Percentiles rank a stretch among this genome's conserved stretches.
Evolutionary conservation across 192 early-diverging fungal genomes (phyloP).

Genomic region (Pilaira anomala): DNA sequence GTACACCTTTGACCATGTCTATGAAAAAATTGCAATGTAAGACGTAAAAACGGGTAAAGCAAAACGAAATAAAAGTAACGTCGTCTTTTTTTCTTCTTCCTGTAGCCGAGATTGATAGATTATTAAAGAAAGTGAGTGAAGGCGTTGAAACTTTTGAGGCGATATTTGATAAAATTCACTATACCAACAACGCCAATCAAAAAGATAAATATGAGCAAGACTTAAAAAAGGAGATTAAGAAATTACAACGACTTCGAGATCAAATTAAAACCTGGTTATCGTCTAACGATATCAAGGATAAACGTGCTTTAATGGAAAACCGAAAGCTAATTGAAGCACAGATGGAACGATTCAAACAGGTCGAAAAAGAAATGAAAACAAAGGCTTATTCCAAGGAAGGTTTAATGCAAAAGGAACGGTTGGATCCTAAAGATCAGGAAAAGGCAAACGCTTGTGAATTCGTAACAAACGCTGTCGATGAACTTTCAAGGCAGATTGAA

Average conservation of each 20-base stretch:
- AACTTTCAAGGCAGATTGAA: slow-evolving; percentile 87
- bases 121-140: slow-evolving; percentile 92
- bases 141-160: slow-evolving; percentile 94
- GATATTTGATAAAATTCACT: slow-evolving; percentile 85
- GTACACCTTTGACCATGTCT: background rate
- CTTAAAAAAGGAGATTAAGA: slow-evolving; percentile 99
- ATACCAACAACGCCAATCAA: slow-evolving; percentile 78
- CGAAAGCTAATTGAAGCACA: slow-evolving; percentile 95
- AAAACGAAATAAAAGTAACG: background rate
- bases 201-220: slow-evolving; percentile 98
- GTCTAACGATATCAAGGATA: slow-evolving; percentile 97
- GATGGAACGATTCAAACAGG: slow-evolving; percentile 99
- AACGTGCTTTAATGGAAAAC: slow-evolving; percentile 83
- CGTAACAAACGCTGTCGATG: slow-evolving; percentile 80
- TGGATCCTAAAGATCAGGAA: slow-evolving; percentile 94
- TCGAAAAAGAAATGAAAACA: slow-evolving; percentile 98
- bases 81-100: background rate
- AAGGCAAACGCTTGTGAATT: slow-evolving; percentile 82
- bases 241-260: slow-evolving; percentile 92
- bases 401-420: slow-evolving; percentile 65
- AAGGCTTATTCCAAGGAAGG: slow-evolving; percentile 99
- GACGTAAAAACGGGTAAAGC: background rate
- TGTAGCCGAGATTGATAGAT: slow-evolving; percentile 92
- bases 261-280: slow-evolving; percentile 98
- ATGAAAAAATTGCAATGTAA: slow-evolving; percentile 17